Base-by-base conservation (phyloP, 306 rosid genomes). In the Quercus variabilis region DNA sequence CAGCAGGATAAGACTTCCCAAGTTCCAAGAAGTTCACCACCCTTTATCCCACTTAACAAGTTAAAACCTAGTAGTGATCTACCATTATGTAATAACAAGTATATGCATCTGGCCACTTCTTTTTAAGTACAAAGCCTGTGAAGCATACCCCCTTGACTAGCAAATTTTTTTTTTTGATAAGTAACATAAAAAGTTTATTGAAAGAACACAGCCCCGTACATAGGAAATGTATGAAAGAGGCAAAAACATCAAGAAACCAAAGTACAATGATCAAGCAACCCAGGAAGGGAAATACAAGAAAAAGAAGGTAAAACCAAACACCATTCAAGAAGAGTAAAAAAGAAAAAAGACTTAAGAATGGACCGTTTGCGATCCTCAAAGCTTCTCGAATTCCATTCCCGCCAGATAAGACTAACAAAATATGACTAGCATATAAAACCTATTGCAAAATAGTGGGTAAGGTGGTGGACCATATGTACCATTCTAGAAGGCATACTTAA, bases 1-100 rank as follows among this genome's bases (percentile, higher is more conserved):
- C 49, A 49, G 76, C 76, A 85, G 15, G 31, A 64, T 62, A 43
- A 21, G 46, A 19, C 75, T 71, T 33, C 70, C 72, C 72, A 67
- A 18, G 72, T 71, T 46, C 70, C 72, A 67, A 18, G 72, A 67
- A 67, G 52, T 67, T 67, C 15, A 33, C 13, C 14, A 35, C 43
- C 14, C 52, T 9, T 33, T 35, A 19, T 19, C 25, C 72, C 52
- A 33, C 52, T 67, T 18, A 67, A 33, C 52, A 33, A 28, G 51
- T 67, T 67, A 67, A 67, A 67, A 18, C 14, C 49, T 33, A 3
- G 15, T 35, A 3, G 51, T 19, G 25, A 8, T 18, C 52, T 21
- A 35, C 28, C 72, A 33, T 19, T 10, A 19, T 67, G 52, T 35
- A 67, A 67, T 12, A 67, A 18, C 51, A 67, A 17, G 70, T 31